Conservation (phyloP, 495 filamentous ascomycete species). For the Cercophora samala region DNA sequence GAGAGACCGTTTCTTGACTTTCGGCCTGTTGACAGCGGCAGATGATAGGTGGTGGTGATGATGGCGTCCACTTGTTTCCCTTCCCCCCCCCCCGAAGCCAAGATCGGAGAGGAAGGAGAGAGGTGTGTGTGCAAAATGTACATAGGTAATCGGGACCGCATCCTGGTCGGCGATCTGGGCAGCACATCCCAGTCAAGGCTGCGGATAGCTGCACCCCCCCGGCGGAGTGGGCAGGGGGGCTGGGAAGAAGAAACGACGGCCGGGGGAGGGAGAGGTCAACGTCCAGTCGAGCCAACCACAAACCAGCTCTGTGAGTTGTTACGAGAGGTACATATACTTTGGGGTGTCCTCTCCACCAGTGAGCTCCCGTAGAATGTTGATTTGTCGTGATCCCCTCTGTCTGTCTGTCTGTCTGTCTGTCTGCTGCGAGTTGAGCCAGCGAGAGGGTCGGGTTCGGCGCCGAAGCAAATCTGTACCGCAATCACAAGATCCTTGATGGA, state of each 20-base stretch:
- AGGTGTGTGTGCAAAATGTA: conserved; percentile 26
- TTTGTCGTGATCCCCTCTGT: background rate
- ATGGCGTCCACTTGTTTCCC: too few species aligned
- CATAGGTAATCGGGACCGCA: conserved; percentile 11
- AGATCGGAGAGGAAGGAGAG: conserved; percentile 28
- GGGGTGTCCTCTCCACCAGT: background rate
- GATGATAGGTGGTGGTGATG: too few species aligned
- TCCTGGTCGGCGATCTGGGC: conserved; percentile 38
- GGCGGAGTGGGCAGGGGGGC: background rate
- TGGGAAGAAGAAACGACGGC: background rate
- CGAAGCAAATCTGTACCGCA: background rate
- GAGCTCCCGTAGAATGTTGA: background rate
- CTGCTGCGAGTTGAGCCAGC: too few species aligned
- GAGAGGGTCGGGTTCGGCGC: background rate
- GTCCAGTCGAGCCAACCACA: too few species aligned
- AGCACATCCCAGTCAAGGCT: conserved; percentile 12
- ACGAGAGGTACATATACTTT: background rate
- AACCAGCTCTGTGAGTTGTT: too few species aligned
- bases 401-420: background rate
- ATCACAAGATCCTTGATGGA: conserved; percentile 5
- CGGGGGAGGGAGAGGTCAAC: too few species aligned
- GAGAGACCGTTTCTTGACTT: background rate
- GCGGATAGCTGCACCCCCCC: conserved; percentile 17
- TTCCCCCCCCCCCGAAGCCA: conserved; percentile 23
- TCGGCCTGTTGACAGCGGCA: background rate